Percentiles rank a stretch among this genome's conserved stretches.
These are phyloP conservation scores for Acacia pycnantha DNA, from an alignment of 331 rosid species.

Conservation along the genomic window DNA sequence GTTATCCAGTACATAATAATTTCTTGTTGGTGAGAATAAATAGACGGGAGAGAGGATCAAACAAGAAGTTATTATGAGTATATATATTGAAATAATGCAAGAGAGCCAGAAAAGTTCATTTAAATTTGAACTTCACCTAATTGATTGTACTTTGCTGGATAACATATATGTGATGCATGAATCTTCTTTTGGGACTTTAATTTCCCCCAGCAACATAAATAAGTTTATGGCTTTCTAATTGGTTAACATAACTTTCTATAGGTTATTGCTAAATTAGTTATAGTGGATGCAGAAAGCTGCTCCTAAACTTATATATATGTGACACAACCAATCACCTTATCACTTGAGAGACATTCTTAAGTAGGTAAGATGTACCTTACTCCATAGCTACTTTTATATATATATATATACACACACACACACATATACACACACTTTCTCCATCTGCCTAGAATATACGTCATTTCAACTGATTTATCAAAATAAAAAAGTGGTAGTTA, in stretches of 20 bases:
- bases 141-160: neutral
- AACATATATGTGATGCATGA: neutral
- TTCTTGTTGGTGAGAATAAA: neutral
- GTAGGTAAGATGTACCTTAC: neutral
- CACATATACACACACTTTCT: too few species aligned
- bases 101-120: neutral
- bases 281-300: constrained; percentile 22
- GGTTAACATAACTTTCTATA: constrained; percentile 14
- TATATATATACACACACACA: too few species aligned
- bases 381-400: too few species aligned
- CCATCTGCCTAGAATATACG: too few species aligned
- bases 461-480: too few species aligned
- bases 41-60: neutral
- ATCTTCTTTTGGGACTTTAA: neutral
- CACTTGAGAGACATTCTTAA: neutral
- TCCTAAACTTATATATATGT: constrained; percentile 15
- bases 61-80: neutral
- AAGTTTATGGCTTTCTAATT: neutral
- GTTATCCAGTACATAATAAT: neutral
- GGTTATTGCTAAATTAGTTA: constrained; percentile 4
- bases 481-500: too few species aligned
- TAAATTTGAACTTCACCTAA: neutral
- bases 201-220: neutral
- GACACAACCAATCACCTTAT: constrained; percentile 32
- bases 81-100: neutral